Percentiles rank a stretch among this genome's conserved stretches.
Evolutionary conservation across 2,329 filamentous ascomycete genomes (phyloP).

Genomic region (Aspergillus sergii): DNA sequence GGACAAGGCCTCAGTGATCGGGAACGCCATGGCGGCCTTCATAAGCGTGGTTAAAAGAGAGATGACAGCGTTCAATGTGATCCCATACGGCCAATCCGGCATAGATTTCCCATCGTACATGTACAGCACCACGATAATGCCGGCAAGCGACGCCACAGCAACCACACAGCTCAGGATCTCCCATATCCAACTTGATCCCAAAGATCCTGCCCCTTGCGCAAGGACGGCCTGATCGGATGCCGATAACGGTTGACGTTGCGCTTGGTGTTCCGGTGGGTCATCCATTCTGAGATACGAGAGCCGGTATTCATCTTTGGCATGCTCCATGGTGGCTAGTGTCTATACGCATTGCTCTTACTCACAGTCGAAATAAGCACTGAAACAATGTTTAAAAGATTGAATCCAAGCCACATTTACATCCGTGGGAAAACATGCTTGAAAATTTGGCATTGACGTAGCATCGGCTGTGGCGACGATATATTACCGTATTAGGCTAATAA

Average conservation of each 20-base stretch:
- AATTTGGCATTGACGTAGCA: not conserved
- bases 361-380: no score
- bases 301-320: slow-evolving; percentile 17
- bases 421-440: not conserved
- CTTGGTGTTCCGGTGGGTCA: slow-evolving; percentile 9
- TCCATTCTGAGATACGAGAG: slow-evolving; percentile 19
- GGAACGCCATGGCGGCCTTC: slow-evolving; percentile 33
- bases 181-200: slow-evolving; percentile 24
- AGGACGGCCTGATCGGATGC: slow-evolving; percentile 15
- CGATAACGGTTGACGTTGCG: slow-evolving; percentile 18
- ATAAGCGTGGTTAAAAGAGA: slow-evolving; percentile 33
- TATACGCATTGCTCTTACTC: not conserved
- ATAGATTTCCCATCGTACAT: slow-evolving; percentile 30
- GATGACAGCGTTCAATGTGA: slow-evolving; percentile 36
- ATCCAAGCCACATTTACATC: not conserved
- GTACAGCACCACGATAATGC: slow-evolving; percentile 37
- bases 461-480: not conserved
- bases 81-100: slow-evolving; percentile 34
- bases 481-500: not conserved
- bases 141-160: slow-evolving; percentile 36
- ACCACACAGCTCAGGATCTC: slow-evolving; percentile 26
- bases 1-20: slow-evolving; percentile 32
- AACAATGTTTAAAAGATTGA: not conserved
- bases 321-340: slow-evolving; percentile 13
- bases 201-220: slow-evolving; percentile 15